Conservation (phyloP, 805 yeast genomes). For the Myxozyma kluyveri region DNA sequence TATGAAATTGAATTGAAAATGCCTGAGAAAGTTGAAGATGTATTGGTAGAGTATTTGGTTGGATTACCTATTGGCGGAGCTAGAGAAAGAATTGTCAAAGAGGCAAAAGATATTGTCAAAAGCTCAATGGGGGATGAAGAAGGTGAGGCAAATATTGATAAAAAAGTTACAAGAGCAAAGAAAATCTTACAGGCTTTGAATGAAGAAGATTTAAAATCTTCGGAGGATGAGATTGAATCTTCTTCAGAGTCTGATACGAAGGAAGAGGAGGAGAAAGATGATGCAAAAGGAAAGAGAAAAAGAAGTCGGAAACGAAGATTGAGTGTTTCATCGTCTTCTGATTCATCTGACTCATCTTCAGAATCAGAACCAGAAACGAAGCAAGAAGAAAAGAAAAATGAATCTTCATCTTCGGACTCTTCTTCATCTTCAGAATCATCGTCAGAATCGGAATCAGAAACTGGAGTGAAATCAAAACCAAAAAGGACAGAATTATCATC, state of each 20-base stretch:
- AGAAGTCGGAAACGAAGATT: too few species aligned
- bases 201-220: neutral
- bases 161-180: slow-evolving; percentile 7
- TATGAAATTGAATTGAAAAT: neutral
- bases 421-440: neutral
- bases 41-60: slow-evolving; percentile 1
- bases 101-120: slow-evolving; percentile 5
- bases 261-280: too few species aligned
- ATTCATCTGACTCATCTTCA: neutral
- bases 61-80: slow-evolving; percentile 16
- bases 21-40: slow-evolving; percentile 3
- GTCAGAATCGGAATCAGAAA: slow-evolving; percentile 4
- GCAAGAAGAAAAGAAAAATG: neutral
- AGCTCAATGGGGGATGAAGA: neutral
- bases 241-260: too few species aligned
- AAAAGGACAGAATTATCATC: neutral
- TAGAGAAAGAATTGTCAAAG: slow-evolving; percentile 10
- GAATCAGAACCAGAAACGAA: neutral
- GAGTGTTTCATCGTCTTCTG: neutral
- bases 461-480: neutral
- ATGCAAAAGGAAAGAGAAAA: too few species aligned
- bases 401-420: neutral
- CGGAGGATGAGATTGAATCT: too few species aligned
- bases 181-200: neutral
- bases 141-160: neutral